Evolutionary conservation across 352 stramenopile genomes (phyloP).

Genomic region (Pythium guiyangense): DNA sequence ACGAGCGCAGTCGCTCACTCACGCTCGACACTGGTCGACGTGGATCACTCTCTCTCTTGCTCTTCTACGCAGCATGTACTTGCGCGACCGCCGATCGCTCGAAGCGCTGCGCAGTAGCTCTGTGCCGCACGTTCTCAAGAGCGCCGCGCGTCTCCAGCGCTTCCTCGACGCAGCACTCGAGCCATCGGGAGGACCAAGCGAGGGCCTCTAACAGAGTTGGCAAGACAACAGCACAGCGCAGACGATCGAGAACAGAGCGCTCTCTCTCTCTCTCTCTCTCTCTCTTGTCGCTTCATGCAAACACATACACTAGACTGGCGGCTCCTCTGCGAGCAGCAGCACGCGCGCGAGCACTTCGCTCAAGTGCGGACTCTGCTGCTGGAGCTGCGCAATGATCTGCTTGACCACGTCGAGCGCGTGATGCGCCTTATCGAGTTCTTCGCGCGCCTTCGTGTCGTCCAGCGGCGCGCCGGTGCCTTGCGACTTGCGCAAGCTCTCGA

Average conservation of each 20-base stretch:
- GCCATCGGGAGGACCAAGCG: not conserved
- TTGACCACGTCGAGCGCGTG: slow-evolving; percentile 46
- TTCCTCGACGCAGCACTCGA: slow-evolving; percentile 26
- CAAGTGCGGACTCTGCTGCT: slow-evolving; percentile 73
- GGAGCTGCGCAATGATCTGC: slow-evolving; percentile 50
- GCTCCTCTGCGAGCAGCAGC: slow-evolving; percentile 71
- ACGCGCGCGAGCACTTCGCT: slow-evolving; percentile 82
- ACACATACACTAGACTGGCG: slow-evolving; percentile 12
- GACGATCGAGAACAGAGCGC: not conserved
- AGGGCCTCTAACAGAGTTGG: no score
- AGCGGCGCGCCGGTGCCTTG: slow-evolving; percentile 24
- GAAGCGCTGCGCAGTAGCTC: slow-evolving; percentile 15
- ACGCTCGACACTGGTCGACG: no score
- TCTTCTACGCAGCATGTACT: slow-evolving; percentile 35
- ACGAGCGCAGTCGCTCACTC: no score
- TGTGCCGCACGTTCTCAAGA: slow-evolving; percentile 26
- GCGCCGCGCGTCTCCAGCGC: slow-evolving; percentile 19
- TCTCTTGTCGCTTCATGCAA: no score
- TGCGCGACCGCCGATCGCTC: slow-evolving; percentile 29
- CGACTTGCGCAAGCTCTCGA: slow-evolving; percentile 47
- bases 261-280: no score
- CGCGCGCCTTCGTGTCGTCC: slow-evolving; percentile 35
- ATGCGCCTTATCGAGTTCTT: slow-evolving; percentile 46
- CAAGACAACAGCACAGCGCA: not conserved
- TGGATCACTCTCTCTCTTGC: not conserved